Conservation (phyloP, 73 alveolate species). For the Diophrys appendiculata region DNA sequence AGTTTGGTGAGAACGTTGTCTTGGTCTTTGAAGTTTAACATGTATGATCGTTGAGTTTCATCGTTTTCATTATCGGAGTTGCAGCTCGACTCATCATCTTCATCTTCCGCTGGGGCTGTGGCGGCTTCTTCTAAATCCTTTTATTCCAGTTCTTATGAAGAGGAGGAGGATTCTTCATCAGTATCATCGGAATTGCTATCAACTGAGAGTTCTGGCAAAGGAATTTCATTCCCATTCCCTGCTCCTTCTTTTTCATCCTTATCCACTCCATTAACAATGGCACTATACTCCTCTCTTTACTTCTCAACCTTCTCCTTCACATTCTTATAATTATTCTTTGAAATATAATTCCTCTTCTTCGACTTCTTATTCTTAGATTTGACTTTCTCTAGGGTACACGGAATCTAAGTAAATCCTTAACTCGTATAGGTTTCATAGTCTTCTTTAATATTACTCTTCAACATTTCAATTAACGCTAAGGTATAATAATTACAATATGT, state of each 20-base stretch:
- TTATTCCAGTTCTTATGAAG: constrained; percentile 2
- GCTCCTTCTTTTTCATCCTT: constrained; percentile 4
- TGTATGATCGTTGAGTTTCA: neutral
- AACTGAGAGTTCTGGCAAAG: constrained; percentile 16
- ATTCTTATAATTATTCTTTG: neutral
- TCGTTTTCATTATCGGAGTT: neutral
- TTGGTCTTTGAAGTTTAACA: neutral
- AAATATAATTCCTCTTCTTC: neutral
- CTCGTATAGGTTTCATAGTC: constrained; percentile 49
- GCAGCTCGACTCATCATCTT: neutral
- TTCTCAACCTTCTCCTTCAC: neutral
- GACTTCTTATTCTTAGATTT: neutral
- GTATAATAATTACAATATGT: constrained; percentile 41
- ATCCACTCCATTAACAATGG: neutral
- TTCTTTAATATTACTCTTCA: constrained; percentile 43
- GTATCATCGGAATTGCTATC: constrained; percentile 20
- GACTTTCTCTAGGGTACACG: constrained; percentile 14
- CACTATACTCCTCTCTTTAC: neutral
- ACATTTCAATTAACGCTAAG: constrained; percentile 57
- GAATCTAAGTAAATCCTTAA: constrained; percentile 32
- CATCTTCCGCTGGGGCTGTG: constrained; percentile 20
- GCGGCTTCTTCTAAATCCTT: constrained; percentile 18
- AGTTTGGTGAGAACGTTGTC: neutral
- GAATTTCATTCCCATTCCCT: constrained; percentile 16
- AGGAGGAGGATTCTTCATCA: constrained; percentile 19